Evolutionary conservation across 2,329 filamentous ascomycete species (phyloP).

Genomic region (Pyricularia grisea): DNA sequence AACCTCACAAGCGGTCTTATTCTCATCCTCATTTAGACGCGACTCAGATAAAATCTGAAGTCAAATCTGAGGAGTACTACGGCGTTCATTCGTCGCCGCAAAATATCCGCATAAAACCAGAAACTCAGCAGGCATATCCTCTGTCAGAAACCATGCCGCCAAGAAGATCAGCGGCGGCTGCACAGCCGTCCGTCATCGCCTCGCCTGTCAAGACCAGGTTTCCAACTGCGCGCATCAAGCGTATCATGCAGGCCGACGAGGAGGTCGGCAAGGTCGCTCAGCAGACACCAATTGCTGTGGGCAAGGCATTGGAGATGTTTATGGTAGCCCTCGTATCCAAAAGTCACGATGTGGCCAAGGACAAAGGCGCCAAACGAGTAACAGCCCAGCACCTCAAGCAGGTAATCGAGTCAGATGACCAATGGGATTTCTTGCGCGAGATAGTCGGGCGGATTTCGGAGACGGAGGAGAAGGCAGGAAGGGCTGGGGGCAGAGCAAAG

Average conservation of each 20-base stretch:
- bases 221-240: slow-evolving; percentile 92
- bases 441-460: slow-evolving; percentile 74
- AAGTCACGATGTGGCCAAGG: slow-evolving; percentile 73
- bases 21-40: background rate
- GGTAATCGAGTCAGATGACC: slow-evolving; percentile 77
- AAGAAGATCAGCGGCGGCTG: slow-evolving; percentile 21
- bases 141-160: slow-evolving; percentile 22
- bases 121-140: slow-evolving; percentile 7
- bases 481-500: slow-evolving; percentile 27
- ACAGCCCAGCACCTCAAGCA: slow-evolving; percentile 86
- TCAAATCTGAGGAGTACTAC: slow-evolving; percentile 5
- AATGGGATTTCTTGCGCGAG: slow-evolving; percentile 88
- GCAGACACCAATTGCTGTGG: slow-evolving; percentile 91
- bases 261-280: slow-evolving; percentile 98
- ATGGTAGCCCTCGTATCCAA: slow-evolving; percentile 92
- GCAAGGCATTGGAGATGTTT: slow-evolving; percentile 92
- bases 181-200: slow-evolving; percentile 33
- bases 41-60: background rate
- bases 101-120: slow-evolving; percentile 6
- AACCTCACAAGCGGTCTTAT: background rate
- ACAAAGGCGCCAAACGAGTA: slow-evolving; percentile 80
- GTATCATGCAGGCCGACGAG: slow-evolving; percentile 98
- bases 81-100: slow-evolving; percentile 3
- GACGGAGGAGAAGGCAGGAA: slow-evolving; percentile 39
- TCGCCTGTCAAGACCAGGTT: slow-evolving; percentile 90